Conservation (phyloP, 768 basidiomycete species). For the Mycena kentingensis region DNA sequence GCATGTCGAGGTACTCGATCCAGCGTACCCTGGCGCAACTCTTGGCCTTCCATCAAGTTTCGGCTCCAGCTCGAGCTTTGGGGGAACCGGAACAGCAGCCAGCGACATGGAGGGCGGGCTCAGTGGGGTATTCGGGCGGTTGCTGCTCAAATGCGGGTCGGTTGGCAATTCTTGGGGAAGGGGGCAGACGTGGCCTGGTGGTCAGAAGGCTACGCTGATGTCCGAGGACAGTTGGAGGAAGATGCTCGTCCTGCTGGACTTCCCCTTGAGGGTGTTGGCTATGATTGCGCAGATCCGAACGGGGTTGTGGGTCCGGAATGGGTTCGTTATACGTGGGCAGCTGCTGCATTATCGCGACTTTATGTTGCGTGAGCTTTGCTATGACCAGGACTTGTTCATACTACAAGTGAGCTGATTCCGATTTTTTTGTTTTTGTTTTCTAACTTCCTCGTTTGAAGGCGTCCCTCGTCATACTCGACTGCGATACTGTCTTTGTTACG, state of each 20-base stretch:
- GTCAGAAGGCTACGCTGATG: no score
- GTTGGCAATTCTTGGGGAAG: neutral
- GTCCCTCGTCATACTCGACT: conserved; percentile 75
- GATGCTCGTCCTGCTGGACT: conserved; percentile 80
- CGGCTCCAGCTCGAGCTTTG: conserved; percentile 51
- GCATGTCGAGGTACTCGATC: conserved; percentile 68
- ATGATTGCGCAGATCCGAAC: conserved; percentile 96
- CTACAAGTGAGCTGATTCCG: conserved; percentile 53
- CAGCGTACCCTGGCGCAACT: conserved; percentile 33
- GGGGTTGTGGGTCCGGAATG: conserved; percentile 97
- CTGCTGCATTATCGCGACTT: conserved; percentile 95
- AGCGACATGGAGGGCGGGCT: neutral
- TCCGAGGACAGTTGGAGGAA: neutral
- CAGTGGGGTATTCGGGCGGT: neutral
- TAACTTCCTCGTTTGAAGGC: conserved; percentile 70
- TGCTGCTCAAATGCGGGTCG: neutral
- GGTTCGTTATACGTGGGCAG: conserved; percentile 93
- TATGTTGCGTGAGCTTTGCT: conserved; percentile 92
- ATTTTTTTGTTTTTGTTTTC: conserved; percentile 42
- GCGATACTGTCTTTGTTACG: conserved; percentile 76
- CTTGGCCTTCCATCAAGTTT: conserved; percentile 42
- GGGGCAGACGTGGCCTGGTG: no score
- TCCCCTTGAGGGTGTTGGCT: conserved; percentile 81
- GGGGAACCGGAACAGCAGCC: conserved; percentile 21
- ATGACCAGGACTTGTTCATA: conserved; percentile 90